phyloP scores from a whole-genome alignment of 208 protist genomes.

The Porcisia hertigi region DNA sequence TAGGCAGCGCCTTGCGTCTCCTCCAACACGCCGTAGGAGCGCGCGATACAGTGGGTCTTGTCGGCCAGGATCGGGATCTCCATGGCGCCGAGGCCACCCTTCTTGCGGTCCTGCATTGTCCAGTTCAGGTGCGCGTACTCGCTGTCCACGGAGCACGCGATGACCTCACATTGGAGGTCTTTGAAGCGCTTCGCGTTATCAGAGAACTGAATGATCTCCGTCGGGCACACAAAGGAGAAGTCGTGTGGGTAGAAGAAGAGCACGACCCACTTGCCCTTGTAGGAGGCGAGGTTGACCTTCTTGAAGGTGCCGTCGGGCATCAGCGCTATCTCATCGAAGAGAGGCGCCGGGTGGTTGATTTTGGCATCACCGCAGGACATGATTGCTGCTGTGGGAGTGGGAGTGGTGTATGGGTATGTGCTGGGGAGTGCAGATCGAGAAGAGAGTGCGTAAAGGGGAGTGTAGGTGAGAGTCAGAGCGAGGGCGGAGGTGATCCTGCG shows the following conservation, averaged over 20 bases:
- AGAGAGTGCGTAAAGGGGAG: not conserved
- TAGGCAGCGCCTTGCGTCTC: constrained; percentile 88
- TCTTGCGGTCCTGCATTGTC: constrained; percentile 93
- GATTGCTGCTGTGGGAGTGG: not conserved
- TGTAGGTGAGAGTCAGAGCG: not conserved
- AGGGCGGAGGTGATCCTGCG: not conserved
- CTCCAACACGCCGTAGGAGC: constrained; percentile 93
- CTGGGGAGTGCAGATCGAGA: not conserved
- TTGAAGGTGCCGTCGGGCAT: constrained; percentile 95
- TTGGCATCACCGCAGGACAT: constrained; percentile 1
- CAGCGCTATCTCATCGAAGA: constrained; percentile 91
- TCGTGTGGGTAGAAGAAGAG: constrained; percentile 97
- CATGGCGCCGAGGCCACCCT: constrained; percentile 97
- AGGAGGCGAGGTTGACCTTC: constrained; percentile 86
- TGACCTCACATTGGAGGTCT: constrained; percentile 87
- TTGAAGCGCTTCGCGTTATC: constrained; percentile 93
- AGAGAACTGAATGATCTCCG: constrained; percentile 96
- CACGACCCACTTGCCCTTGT: constrained; percentile 95
- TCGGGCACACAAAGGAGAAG: constrained; percentile 98
- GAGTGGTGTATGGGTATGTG: not conserved
- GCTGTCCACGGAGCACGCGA: constrained; percentile 94
- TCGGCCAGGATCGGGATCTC: constrained; percentile 96
- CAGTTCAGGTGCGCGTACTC: constrained; percentile 97
- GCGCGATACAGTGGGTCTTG: constrained; percentile 91
- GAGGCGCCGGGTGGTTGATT: constrained; percentile 87